Percentiles rank a stretch among this genome's conserved stretches.
Evolutionary conservation across 2,329 filamentous ascomycete genomes (phyloP).

Genomic region (Teratosphaeria gauchensis): DNA sequence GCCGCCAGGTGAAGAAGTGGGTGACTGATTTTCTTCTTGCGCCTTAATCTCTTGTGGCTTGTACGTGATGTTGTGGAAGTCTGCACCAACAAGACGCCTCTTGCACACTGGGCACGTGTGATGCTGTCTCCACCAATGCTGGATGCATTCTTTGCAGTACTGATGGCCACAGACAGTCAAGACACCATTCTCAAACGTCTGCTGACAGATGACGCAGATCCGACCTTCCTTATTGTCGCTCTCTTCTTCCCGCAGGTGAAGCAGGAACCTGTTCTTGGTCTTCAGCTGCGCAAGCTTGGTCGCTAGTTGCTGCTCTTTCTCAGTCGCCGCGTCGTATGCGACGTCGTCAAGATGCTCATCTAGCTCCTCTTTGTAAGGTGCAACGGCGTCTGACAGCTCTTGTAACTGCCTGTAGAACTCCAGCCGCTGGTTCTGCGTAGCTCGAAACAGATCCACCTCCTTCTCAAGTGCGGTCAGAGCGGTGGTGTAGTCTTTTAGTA

Average conservation of each 20-base stretch:
- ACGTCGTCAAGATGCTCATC: slow-evolving; percentile 46
- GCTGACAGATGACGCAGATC: slow-evolving; percentile 80
- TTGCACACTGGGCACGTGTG: slow-evolving; percentile 82
- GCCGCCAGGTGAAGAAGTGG: slow-evolving; percentile 6
- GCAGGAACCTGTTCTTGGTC: slow-evolving; percentile 66
- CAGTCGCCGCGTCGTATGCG: slow-evolving; percentile 34
- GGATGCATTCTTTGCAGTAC: slow-evolving; percentile 83
- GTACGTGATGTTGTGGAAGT: slow-evolving; percentile 76
- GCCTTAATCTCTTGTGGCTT: slow-evolving; percentile 66
- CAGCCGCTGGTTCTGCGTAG: slow-evolving; percentile 72
- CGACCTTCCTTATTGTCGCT: slow-evolving; percentile 45
- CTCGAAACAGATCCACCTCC: slow-evolving; percentile 67
- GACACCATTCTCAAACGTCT: slow-evolving; percentile 64
- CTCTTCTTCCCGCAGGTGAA: slow-evolving; percentile 52
- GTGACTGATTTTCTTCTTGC: slow-evolving; percentile 41
- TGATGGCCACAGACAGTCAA: slow-evolving; percentile 84
- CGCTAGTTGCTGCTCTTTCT: slow-evolving; percentile 43
- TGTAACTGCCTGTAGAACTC: slow-evolving; percentile 90
- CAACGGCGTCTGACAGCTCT: slow-evolving; percentile 78
- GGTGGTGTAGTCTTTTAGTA: slow-evolving; percentile 45
- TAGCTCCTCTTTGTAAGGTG: slow-evolving; percentile 57
- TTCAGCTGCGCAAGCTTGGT: slow-evolving; percentile 53
- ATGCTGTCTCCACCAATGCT: slow-evolving; percentile 64
- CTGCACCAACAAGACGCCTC: slow-evolving; percentile 49
- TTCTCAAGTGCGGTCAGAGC: slow-evolving; percentile 46